These are phyloP conservation scores for Hermanozyma aechmeae DNA, from an alignment of 805 yeast genomes.

Conservation along the genomic window DNA sequence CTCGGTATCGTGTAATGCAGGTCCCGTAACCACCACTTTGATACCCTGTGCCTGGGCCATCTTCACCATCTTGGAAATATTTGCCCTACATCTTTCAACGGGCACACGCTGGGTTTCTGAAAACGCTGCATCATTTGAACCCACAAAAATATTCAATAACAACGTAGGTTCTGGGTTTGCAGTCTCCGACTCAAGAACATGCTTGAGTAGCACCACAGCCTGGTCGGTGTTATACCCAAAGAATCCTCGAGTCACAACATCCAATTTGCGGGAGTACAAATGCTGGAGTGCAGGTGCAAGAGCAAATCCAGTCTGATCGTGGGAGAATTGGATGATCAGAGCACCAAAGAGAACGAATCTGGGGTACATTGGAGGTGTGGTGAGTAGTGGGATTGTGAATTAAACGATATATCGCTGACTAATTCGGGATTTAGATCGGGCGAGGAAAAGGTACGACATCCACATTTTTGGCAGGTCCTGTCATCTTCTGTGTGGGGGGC, in stretches of 20 bases:
- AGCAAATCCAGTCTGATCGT: slow-evolving; percentile 32
- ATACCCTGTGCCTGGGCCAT: slow-evolving; percentile 33
- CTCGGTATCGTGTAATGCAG: slow-evolving; percentile 53
- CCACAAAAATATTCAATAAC: slow-evolving; percentile 58
- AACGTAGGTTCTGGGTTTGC: slow-evolving; percentile 17
- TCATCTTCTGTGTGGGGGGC: no score
- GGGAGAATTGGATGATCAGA: slow-evolving; percentile 54
- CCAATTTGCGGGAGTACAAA: slow-evolving; percentile 52
- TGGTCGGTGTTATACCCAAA: slow-evolving; percentile 67
- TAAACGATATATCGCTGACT: no score
- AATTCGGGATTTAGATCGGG: no score
- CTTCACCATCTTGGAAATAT: slow-evolving; percentile 35
- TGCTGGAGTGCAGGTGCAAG: slow-evolving; percentile 42
- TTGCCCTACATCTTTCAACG: slow-evolving; percentile 37
- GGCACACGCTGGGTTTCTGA: slow-evolving; percentile 36
- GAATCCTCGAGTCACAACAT: slow-evolving; percentile 66
- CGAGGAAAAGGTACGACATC: no score
- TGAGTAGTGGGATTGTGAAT: no score
- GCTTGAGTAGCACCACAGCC: slow-evolving; percentile 31
- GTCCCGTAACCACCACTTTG: slow-evolving; percentile 51
- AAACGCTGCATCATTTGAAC: slow-evolving; percentile 66
- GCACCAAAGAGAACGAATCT: slow-evolving; percentile 62
- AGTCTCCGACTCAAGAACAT: slow-evolving; percentile 37
- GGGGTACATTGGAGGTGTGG: no score
- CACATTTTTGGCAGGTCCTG: no score